Evolutionary conservation across 2,329 filamentous ascomycete genomes (phyloP), one percentile per base, ranked within the genome.

Genomic region (Phyllosticta ampelicida): DNA sequence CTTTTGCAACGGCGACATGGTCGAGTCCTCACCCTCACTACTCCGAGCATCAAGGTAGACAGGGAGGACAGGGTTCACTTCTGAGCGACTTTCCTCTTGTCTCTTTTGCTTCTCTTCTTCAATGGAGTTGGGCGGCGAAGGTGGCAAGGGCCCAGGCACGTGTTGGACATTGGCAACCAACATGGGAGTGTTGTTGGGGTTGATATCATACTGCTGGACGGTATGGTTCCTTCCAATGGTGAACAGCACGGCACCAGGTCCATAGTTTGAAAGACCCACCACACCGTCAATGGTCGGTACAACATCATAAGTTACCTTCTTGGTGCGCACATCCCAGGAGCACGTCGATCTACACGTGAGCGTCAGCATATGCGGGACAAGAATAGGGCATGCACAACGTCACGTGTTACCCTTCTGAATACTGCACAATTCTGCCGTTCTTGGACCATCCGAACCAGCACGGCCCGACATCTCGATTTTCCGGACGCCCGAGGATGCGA

Each of bases 371-470:
- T 44, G 36, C 48, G 52, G 9, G 53, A 56, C 44, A 58, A 55
- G 48, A 48, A 62, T 62, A 30, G 58, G 59, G 60, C 36, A 44
- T 44, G 36, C 36, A 44, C 13, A n/a, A 16, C n/a, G 36, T 44
- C 36, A 44, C 36, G 57, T 83, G 89, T 76, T 78, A 96, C 91
- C 86, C 85, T 73, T 96, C 90, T 5, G 89, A 87, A 72, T 85
- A 91, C 73, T 99, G 94, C 62, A 99, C 85, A 63, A 99, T 90
- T 64, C 91, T 87, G 48, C 94, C 94, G 75, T 96, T 97, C 75
- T 96, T 97, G 0, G 94, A 97, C 94, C 94, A 99, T 19, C 85
- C 87, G 78, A 96, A 91, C 94, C 94, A 99, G 70, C 95, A 96
- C 44, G 89, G 86, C 1, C 90, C 90, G 2, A 83, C 75, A 30